Evolutionary conservation across 768 basidiomycete species (phyloP).

Genomic region (Crassisporium funariophilum): DNA sequence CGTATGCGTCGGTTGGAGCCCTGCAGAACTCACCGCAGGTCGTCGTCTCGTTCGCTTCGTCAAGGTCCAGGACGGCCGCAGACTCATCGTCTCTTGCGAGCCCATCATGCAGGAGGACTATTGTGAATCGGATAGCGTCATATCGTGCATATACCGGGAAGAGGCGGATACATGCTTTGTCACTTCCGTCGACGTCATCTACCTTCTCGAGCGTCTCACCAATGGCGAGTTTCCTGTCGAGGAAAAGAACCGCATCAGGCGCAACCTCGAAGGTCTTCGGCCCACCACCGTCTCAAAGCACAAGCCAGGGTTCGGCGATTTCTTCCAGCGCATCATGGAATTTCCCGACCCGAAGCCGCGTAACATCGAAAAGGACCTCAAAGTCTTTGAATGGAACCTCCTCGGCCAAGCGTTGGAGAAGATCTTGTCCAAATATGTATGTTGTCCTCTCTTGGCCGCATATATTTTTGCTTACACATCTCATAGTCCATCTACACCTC

Average conservation of each 20-base stretch:
- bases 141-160: conserved; percentile 92
- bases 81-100: conserved; percentile 78
- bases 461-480: conserved; percentile 7
- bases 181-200: conserved; percentile 96
- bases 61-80: conserved; percentile 74
- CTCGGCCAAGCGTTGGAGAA: conserved; percentile 76
- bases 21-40: conserved; percentile 65
- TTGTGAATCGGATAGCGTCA: conserved; percentile 72
- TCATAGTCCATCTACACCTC: conserved; percentile 50
- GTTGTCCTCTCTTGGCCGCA: conserved; percentile 27
- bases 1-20: conserved; percentile 60
- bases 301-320: conserved; percentile 75
- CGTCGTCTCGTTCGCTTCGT: conserved; percentile 88
- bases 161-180: conserved; percentile 79
- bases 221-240: conserved; percentile 87
- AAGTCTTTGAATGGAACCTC: conserved; percentile 77
- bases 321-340: conserved; percentile 96
- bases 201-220: conserved; percentile 76
- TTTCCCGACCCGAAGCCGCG: conserved; percentile 93
- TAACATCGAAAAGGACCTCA: conserved; percentile 97
- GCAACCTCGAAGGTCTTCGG: conserved; percentile 91
- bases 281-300: conserved; percentile 91
- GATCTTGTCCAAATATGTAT: conserved; percentile 82
- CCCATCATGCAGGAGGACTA: conserved; percentile 76
- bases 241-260: conserved; percentile 94